Conservation (phyloP, 352 stramenopile genomes). For the Globisporangium yorkense region DNA sequence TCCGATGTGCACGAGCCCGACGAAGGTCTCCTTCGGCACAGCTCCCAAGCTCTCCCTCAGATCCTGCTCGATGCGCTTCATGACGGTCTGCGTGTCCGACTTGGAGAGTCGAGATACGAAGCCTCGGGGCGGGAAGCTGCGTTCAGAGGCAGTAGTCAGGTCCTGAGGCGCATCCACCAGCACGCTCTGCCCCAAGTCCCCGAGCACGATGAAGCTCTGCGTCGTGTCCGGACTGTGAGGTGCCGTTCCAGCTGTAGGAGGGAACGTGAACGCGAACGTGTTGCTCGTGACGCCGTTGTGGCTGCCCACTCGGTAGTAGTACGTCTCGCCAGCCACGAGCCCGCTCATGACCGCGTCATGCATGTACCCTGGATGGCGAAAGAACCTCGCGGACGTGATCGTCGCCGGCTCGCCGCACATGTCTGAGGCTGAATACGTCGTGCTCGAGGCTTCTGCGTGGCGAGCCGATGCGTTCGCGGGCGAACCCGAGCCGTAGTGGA, state of each 20-base stretch:
- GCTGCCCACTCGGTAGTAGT: conserved; percentile 35
- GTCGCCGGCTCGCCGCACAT: conserved; percentile 24
- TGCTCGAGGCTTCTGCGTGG: conserved; percentile 3
- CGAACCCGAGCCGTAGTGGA: conserved; percentile 21
- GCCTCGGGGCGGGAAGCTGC: background rate
- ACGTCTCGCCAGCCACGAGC: conserved; percentile 16
- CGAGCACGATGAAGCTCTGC: conserved; percentile 28
- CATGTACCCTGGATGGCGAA: conserved; percentile 28
- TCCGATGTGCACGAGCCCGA: conserved; percentile 58
- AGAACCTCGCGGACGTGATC: conserved; percentile 14
- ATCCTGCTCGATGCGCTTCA: background rate
- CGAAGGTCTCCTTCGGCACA: background rate
- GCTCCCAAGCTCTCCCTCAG: background rate
- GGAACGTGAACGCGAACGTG: conserved; percentile 21
- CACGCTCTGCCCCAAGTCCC: conserved; percentile 20
- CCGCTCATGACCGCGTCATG: conserved; percentile 25
- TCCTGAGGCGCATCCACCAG: background rate
- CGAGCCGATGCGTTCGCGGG: background rate
- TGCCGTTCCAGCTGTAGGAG: conserved; percentile 9
- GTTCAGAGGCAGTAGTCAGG: background rate
- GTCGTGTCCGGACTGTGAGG: background rate
- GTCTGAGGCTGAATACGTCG: conserved; percentile 18
- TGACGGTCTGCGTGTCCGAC: background rate
- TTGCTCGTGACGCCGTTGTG: conserved; percentile 22
- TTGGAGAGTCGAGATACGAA: background rate